A percentile compares a stretch with the other conserved stretches of the same genome.
Evolutionary conservation across 192 early-diverging fungal genomes (phyloP).

Genomic region (Gryganskiella cystojenkinii): DNA sequence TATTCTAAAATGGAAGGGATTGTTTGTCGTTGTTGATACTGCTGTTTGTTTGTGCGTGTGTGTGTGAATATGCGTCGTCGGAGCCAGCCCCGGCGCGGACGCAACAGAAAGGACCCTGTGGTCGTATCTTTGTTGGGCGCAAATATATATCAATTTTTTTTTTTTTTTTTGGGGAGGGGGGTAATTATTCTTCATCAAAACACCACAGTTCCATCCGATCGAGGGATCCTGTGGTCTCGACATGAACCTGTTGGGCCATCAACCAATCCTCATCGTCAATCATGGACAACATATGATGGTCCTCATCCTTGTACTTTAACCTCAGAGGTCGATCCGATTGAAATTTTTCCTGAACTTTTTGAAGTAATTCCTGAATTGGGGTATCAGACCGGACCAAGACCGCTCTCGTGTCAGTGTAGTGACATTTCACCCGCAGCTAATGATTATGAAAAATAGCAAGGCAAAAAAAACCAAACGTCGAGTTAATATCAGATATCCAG

Average conservation of each 20-base stretch:
- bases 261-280: conserved; percentile 92
- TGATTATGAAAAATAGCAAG: not conserved
- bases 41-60: too few relatives aligned
- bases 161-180: too few relatives aligned
- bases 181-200: conserved; percentile 46
- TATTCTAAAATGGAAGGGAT: too few relatives aligned
- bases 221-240: conserved; percentile 33
- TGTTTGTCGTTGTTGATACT: too few relatives aligned
- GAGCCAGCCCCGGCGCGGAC: too few relatives aligned
- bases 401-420: conserved; percentile 74
- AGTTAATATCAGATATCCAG: not conserved
- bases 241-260: conserved; percentile 63
- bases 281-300: conserved; percentile 86
- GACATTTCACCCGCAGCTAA: conserved; percentile 70
- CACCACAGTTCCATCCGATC: conserved; percentile 52
- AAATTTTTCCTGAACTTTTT: conserved; percentile 73
- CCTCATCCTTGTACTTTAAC: conserved; percentile 90
- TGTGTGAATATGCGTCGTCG: too few relatives aligned
- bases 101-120: too few relatives aligned
- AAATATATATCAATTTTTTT: too few relatives aligned
- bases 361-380: conserved; percentile 61
- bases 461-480: not conserved
- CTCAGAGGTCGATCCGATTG: conserved; percentile 55
- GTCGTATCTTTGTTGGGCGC: too few relatives aligned
- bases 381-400: conserved; percentile 65